These are phyloP conservation scores for Cenococcum geophilum DNA, from an alignment of 495 filamentous ascomycete genomes.

Conservation along the genomic window DNA sequence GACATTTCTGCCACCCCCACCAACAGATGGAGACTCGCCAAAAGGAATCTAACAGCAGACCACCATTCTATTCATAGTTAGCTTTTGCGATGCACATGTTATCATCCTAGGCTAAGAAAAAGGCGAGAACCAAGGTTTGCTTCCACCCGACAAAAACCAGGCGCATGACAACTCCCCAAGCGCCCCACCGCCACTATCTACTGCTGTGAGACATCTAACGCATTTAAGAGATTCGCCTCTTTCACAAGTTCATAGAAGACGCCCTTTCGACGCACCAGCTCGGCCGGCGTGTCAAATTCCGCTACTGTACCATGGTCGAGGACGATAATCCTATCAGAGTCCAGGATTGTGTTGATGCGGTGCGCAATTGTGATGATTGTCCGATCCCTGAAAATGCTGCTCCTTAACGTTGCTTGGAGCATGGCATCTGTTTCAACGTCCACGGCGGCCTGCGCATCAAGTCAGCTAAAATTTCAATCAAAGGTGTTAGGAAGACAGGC, in stretches of 20 bases:
- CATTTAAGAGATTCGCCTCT: conserved; percentile 36
- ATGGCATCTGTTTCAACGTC: conserved; percentile 91
- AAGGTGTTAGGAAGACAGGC: conserved; percentile 34
- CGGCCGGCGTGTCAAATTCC: conserved; percentile 43
- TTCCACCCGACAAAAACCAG: neutral
- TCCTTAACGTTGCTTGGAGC: conserved; percentile 61
- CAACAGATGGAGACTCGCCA: neutral
- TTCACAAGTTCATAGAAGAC: conserved; percentile 42
- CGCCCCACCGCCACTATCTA: neutral
- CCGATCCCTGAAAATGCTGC: conserved; percentile 67
- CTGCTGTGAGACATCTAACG: conserved; percentile 26
- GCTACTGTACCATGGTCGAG: conserved; percentile 59
- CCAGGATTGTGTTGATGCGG: conserved; percentile 93
- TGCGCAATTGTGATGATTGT: conserved; percentile 99
- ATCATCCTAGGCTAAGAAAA: neutral
- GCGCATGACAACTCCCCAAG: conserved; percentile 16
- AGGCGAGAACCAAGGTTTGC: neutral
- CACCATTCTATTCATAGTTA: neutral
- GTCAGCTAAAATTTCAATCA: conserved; percentile 6
- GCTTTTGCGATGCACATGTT: neutral
- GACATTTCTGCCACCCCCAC: neutral
- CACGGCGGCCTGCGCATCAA: conserved; percentile 63
- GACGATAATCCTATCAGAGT: conserved; percentile 86
- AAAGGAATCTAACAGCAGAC: neutral
- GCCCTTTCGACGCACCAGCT: conserved; percentile 35